These are phyloP conservation scores for Hanseniaspora occidentalis DNA, from an alignment of 805 yeast species.

Conservation along the genomic window DNA sequence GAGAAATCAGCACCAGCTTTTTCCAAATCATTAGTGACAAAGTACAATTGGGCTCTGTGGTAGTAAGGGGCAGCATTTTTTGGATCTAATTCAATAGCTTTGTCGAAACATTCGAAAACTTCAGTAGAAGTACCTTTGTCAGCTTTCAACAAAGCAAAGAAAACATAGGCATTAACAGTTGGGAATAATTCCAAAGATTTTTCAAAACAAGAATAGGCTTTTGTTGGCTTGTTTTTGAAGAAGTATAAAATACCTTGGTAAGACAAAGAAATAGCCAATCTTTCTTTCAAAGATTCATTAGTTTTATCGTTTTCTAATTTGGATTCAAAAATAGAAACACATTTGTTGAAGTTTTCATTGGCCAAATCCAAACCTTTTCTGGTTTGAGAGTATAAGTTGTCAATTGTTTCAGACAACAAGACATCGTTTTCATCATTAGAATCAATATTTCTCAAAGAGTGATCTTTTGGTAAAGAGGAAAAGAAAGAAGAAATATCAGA, in stretches of 20 bases:
- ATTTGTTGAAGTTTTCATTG: constrained; percentile 38
- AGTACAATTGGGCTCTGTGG: constrained; percentile 88
- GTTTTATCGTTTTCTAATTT: constrained; percentile 16
- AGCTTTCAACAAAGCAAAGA: constrained; percentile 71
- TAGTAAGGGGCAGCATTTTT: constrained; percentile 73
- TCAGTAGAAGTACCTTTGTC: constrained; percentile 53
- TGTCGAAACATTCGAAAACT: constrained; percentile 54
- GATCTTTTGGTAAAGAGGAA: constrained; percentile 61
- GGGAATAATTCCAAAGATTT: constrained; percentile 58
- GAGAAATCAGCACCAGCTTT: constrained; percentile 65
- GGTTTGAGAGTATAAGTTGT: constrained; percentile 35
- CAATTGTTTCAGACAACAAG: constrained; percentile 53
- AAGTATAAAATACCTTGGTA: constrained; percentile 74
- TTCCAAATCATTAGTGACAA: constrained; percentile 61
- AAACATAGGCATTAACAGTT: constrained; percentile 70
- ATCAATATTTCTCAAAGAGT: constrained; percentile 36
- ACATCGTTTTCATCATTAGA: constrained; percentile 50
- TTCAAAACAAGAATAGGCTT: constrained; percentile 34
- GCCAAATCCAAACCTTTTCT: constrained; percentile 27
- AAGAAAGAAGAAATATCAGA: constrained; percentile 78
- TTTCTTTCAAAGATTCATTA: constrained; percentile 21
- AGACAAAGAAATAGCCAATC: constrained; percentile 66
- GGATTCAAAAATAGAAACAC: constrained; percentile 34
- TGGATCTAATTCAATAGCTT: constrained; percentile 59
- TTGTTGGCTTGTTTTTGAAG: constrained; percentile 58